phyloP scores from a whole-genome alignment of 371 early-diverging fungal genomes.

The Mucor mucedo region DNA sequence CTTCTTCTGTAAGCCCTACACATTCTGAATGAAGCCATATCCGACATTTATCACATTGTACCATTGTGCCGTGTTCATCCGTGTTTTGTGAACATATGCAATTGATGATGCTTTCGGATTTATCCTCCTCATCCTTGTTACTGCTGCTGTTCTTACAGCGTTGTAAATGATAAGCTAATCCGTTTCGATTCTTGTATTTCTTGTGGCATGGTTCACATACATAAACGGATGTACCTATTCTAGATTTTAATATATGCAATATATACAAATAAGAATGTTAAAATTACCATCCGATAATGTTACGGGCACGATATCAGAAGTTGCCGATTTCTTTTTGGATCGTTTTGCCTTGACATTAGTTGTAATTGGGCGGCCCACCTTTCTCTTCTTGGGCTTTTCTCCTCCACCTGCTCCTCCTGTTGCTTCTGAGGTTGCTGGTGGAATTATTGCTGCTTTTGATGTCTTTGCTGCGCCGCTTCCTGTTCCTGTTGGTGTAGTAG shows the following conservation, averaged over 20 bases:
- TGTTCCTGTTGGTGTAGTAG: not conserved
- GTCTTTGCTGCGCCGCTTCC: too few relatives aligned
- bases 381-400: slow-evolving; percentile 9
- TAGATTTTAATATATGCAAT: not conserved
- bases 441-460: not conserved
- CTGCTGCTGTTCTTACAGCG: slow-evolving; percentile 32
- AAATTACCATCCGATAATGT: slow-evolving; percentile 41
- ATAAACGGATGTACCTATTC: slow-evolving; percentile 21
- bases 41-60: slow-evolving; percentile 59
- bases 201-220: slow-evolving; percentile 54
- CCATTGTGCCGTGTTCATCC: slow-evolving; percentile 46
- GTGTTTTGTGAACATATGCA: slow-evolving; percentile 27
- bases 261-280: slow-evolving; percentile 1
- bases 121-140: not conserved
- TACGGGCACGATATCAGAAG: slow-evolving; percentile 22
- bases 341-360: not conserved
- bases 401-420: slow-evolving; percentile 1
- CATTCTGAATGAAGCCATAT: slow-evolving; percentile 56
- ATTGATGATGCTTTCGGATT: not conserved
- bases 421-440: slow-evolving; percentile 11
- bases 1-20: slow-evolving; percentile 41
- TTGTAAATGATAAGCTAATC: slow-evolving; percentile 49
- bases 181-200: slow-evolving; percentile 50
- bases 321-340: slow-evolving; percentile 22
- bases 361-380: not conserved